A percentile compares a stretch with the other conserved stretches of the same genome.
Conservation (phyloP, 805 yeast genomes). For the Suhomyces faveliae region DNA sequence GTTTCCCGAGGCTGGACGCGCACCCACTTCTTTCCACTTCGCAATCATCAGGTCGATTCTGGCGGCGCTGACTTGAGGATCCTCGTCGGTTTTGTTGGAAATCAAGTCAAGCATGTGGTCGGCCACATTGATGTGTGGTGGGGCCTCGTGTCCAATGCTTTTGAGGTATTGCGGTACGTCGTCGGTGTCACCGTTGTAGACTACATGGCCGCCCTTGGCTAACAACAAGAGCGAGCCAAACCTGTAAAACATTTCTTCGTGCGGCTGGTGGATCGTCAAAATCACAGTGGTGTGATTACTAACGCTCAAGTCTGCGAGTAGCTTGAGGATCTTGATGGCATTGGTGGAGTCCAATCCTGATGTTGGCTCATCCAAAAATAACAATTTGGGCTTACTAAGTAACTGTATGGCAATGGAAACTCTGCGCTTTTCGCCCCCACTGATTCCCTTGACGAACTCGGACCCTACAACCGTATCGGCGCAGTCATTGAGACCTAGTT, state of each 20-base stretch:
- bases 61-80: slow-evolving; percentile 16
- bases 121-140: slow-evolving; percentile 64
- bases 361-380: slow-evolving; percentile 84
- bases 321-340: slow-evolving; percentile 61
- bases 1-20: not conserved
- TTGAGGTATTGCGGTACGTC: slow-evolving; percentile 49
- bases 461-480: slow-evolving; percentile 60
- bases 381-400: slow-evolving; percentile 65
- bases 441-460: slow-evolving; percentile 38
- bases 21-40: slow-evolving; percentile 21
- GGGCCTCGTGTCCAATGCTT: slow-evolving; percentile 53
- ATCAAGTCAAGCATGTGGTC: slow-evolving; percentile 72
- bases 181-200: slow-evolving; percentile 59
- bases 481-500: slow-evolving; percentile 70
- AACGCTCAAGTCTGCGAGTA: slow-evolving; percentile 54
- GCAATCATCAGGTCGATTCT: slow-evolving; percentile 27
- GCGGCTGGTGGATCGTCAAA: slow-evolving; percentile 82
- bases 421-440: slow-evolving; percentile 68
- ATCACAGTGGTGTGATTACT: slow-evolving; percentile 65
- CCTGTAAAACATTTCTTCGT: slow-evolving; percentile 57
- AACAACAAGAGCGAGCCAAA: slow-evolving; percentile 73
- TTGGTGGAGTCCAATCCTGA: slow-evolving; percentile 85
- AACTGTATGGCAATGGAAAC: slow-evolving; percentile 81
- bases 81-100: slow-evolving; percentile 41
- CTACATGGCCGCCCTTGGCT: slow-evolving; percentile 70